phyloP scores from a whole-genome alignment of 371 early-diverging fungal genomes.

The Batkoa obscura region DNA sequence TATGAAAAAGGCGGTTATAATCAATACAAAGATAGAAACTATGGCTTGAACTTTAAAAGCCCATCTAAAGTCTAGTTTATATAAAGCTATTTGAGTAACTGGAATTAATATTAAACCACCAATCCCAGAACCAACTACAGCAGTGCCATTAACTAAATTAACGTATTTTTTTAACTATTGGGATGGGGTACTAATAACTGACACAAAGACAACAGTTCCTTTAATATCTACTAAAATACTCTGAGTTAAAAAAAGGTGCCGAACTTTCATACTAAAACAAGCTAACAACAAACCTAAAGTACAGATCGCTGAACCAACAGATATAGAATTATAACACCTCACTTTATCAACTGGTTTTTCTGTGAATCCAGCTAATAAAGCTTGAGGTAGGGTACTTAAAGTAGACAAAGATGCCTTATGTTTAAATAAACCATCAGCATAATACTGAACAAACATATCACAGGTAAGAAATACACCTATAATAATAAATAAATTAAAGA shows the following conservation, averaged over 20 bases:
- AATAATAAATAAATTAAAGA: no score
- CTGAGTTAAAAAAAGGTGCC: slow-evolving; percentile 47
- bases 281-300: slow-evolving; percentile 18
- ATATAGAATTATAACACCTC: no score
- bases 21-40: slow-evolving; percentile 21
- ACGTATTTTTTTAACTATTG: slow-evolving; percentile 33
- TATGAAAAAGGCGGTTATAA: slow-evolving; percentile 8
- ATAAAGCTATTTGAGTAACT: slow-evolving; percentile 31
- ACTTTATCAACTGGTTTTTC: no score
- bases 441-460: no score
- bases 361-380: no score
- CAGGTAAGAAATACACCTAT: no score
- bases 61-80: slow-evolving; percentile 31
- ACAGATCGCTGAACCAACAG: no score
- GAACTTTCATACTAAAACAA: slow-evolving; percentile 20
- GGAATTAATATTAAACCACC: slow-evolving; percentile 49
- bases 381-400: no score
- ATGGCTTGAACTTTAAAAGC: slow-evolving; percentile 39
- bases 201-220: slow-evolving; percentile 18
- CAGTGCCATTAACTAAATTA: slow-evolving; percentile 38
- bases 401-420: no score
- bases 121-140: slow-evolving; percentile 44
- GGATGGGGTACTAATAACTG: slow-evolving; percentile 16
- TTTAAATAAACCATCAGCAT: no score
- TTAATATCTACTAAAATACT: slow-evolving; percentile 47